These are phyloP conservation scores for Parietaria judaica DNA, from an alignment of 306 rosid species.

Conservation along the genomic window DNA sequence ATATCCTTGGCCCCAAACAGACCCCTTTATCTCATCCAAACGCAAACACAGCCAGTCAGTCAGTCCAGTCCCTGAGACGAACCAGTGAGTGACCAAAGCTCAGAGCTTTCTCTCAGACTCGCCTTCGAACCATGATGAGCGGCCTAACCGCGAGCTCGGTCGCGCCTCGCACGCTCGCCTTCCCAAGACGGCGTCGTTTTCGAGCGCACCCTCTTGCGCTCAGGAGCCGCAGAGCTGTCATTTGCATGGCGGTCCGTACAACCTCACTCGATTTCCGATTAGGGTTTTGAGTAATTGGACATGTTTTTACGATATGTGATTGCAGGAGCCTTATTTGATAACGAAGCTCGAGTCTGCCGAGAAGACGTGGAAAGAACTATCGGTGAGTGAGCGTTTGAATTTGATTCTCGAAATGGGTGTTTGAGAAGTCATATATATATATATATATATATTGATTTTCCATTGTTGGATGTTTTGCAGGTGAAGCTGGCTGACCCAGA, in stretches of 20 bases:
- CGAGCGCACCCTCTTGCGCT: slow-evolving; percentile 16
- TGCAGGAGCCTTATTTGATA: slow-evolving; percentile 80
- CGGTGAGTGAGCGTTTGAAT: slow-evolving; percentile 31
- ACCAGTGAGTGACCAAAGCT: not conserved
- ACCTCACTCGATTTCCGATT: not conserved
- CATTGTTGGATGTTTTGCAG: slow-evolving; percentile 23
- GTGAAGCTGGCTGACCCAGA: slow-evolving; percentile 95
- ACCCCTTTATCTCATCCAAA: slow-evolving; percentile 10
- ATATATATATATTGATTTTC: too few relatives aligned
- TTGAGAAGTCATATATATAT: not conserved
- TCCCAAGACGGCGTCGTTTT: slow-evolving; percentile 31
- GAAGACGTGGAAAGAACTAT: slow-evolving; percentile 92
- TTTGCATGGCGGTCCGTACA: slow-evolving; percentile 81
- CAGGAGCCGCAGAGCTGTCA: slow-evolving; percentile 35
- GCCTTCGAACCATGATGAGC: slow-evolving; percentile 27
- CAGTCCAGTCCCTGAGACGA: not conserved
- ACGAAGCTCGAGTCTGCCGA: slow-evolving; percentile 85
- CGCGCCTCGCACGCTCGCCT: slow-evolving; percentile 32
- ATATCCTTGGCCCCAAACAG: slow-evolving; percentile 15
- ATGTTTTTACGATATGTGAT: not conserved
- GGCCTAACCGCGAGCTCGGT: slow-evolving; percentile 51
- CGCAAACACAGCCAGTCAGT: not conserved
- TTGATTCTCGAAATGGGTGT: not conserved
- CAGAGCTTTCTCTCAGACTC: not conserved
- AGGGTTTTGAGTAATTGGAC: not conserved